Percentiles rank a stretch among this genome's conserved stretches.
Conservation (phyloP, 2,329 filamentous ascomycete species). For the Pseudogymnoascus sp. region DNA sequence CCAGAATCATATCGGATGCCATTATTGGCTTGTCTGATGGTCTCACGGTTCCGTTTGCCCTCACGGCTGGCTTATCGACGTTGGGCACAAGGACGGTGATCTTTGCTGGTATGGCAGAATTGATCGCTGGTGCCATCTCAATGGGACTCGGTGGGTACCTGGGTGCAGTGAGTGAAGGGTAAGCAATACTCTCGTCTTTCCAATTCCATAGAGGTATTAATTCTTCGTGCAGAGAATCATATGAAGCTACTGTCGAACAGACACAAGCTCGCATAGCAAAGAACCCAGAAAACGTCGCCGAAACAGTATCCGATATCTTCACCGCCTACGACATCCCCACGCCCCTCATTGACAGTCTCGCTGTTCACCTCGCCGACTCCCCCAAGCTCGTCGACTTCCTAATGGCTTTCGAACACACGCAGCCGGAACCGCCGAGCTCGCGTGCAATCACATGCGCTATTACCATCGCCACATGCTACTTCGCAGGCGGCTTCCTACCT, state of each 20-base stretch:
- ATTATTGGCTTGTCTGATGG: conserved; percentile 58
- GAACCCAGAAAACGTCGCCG: conserved; percentile 22
- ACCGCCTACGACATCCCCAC: conserved; percentile 28
- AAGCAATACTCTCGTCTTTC: conserved; percentile 14
- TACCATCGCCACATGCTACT: conserved; percentile 51
- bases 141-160: conserved; percentile 58
- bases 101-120: conserved; percentile 52
- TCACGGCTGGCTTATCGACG: conserved; percentile 49
- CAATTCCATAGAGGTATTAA: neutral
- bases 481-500: conserved; percentile 49
- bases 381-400: conserved; percentile 34
- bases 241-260: conserved; percentile 24
- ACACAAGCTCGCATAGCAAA: conserved; percentile 22
- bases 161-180: conserved; percentile 42
- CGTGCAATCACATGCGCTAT: conserved; percentile 37
- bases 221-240: conserved; percentile 24
- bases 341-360: conserved; percentile 27
- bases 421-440: conserved; percentile 25
- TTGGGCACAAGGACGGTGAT: conserved; percentile 47
- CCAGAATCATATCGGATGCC: conserved; percentile 40
- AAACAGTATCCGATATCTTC: conserved; percentile 30
- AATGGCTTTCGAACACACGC: conserved; percentile 30
- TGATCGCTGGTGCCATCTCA: conserved; percentile 54
- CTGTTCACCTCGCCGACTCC: conserved; percentile 27
- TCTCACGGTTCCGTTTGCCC: conserved; percentile 55